A percentile compares a stretch with the other conserved stretches of the same genome.
These are phyloP conservation scores for Sporodiniella umbellata DNA, from an alignment of 371 early-diverging fungal species.

Conservation along the genomic window DNA sequence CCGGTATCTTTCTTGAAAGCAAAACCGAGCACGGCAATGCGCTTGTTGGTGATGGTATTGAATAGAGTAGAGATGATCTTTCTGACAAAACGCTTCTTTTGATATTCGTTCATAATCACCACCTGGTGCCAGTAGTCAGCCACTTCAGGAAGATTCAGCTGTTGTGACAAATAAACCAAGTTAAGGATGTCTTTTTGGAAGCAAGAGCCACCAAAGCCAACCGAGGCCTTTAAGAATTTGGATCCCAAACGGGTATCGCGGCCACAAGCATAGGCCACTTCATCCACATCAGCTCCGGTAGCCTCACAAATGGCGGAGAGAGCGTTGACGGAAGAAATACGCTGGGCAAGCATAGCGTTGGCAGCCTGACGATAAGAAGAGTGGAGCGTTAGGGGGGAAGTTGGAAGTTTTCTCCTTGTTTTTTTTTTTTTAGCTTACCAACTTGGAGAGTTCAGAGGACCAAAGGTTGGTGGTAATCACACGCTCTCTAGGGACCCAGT, in stretches of 20 bases:
- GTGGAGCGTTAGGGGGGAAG: too few relatives aligned
- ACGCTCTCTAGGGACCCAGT: conserved; percentile 82
- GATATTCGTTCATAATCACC: conserved; percentile 89
- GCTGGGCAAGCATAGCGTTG: conserved; percentile 95
- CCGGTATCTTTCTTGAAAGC: conserved; percentile 97
- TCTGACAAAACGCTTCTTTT: conserved; percentile 84
- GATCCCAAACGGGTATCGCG: conserved; percentile 87
- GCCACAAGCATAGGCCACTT: conserved; percentile 91
- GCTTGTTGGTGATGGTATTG: conserved; percentile 84
- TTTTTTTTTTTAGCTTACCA: conserved; percentile 47
- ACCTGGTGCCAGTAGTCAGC: conserved; percentile 95
- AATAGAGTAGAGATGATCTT: conserved; percentile 70
- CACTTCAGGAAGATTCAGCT: conserved; percentile 85
- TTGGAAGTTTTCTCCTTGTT: neutral
- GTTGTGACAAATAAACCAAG: conserved; percentile 83
- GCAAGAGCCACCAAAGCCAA: conserved; percentile 95
- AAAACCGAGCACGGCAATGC: conserved; percentile 86
- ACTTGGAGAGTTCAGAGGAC: conserved; percentile 92
- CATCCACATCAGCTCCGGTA: conserved; percentile 94
- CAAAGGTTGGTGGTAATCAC: conserved; percentile 92
- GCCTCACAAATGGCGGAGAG: conserved; percentile 92
- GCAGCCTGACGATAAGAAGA: conserved; percentile 67
- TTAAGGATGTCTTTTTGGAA: conserved; percentile 96
- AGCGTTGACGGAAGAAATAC: conserved; percentile 93
- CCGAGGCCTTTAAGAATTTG: conserved; percentile 89